A percentile compares a stretch with the other conserved stretches of the same genome.
Conservation (phyloP, 129 eudicot genomes). For the Flaveria robusta region DNA sequence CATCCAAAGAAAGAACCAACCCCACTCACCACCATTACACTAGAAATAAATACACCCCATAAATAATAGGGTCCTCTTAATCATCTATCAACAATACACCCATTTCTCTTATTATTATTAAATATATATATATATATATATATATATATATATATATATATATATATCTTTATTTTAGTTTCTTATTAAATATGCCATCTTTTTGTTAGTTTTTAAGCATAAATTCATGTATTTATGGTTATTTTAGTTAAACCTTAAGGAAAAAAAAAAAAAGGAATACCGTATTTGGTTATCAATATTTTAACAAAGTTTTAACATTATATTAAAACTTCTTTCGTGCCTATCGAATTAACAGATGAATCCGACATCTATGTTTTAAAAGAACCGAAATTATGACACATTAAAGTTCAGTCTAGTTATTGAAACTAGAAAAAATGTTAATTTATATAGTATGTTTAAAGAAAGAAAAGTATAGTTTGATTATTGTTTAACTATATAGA, state of each 20-base stretch:
- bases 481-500: not conserved
- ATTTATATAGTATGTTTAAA: too few relatives aligned
- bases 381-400: too few relatives aligned
- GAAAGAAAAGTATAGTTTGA: too few relatives aligned
- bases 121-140: too few relatives aligned
- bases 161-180: not conserved
- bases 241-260: not conserved
- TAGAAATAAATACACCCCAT: constrained; percentile 44
- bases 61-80: constrained; percentile 46
- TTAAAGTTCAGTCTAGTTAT: too few relatives aligned
- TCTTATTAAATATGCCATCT: not conserved
- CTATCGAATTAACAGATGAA: too few relatives aligned
- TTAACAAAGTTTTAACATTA: not conserved
- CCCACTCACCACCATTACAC: constrained; percentile 65
- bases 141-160: too few relatives aligned
- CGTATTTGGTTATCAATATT: not conserved
- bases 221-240: not conserved
- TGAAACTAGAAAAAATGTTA: too few relatives aligned
- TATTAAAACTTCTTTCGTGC: not conserved
- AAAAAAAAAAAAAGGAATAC: not conserved
- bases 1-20: constrained; percentile 78
- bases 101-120: constrained; percentile 1
- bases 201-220: not conserved
- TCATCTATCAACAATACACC: constrained; percentile 40
- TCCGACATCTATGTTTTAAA: too few relatives aligned